Base-by-base conservation (phyloP, 2,329 filamentous ascomycete genomes). In the Fusarium xyrophilum region DNA sequence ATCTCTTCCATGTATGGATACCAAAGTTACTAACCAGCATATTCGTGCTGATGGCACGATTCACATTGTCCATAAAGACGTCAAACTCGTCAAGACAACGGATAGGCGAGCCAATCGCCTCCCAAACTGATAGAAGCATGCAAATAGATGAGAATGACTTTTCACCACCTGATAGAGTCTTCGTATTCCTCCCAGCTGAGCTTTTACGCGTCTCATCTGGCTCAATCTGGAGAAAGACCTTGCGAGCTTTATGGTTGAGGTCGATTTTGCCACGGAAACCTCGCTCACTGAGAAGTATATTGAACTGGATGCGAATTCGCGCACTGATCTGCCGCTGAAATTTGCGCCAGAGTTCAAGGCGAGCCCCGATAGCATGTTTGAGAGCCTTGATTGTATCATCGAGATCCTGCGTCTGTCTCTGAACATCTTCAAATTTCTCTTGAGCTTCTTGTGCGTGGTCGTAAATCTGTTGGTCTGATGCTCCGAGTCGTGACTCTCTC, bases 111-210 rank as follows among this genome's bases (percentile, higher is more conserved):
- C 96, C 95, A 91, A 99, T 99, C 32, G 96, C 95, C 76, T 99
- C 96, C 96, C 96, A 99, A 21, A 99, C 90, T 5, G 93, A 89
- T 33, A 99, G 85, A 56, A 99, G 82, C 72, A 99, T 86, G 80
- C 96, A 99, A 63, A 98, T 96, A 7, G 95, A 97, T 6, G 94
- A 96, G 78, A 98, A 99, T 0, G 95, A 98, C 78, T 99, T 99
- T 78, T 99, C 96, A 32, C 96, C 96, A 55, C 96, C 96, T 12
- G 94, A 97, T 3, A 99, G 83, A 1, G 95, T 98, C 80, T 93
- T 97, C 27, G 96, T 95, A 74, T 92, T 91, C 51, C 95, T 88
- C 5, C 93, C 93, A 7, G 86, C 84, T 25, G 86, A 87, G 64
- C 86, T 89, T 71, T 85, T 88, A 70, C 86, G 89, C 25, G 91